Conservation (phyloP, 768 basidiomycete species). For the Ramaria sp. region DNA sequence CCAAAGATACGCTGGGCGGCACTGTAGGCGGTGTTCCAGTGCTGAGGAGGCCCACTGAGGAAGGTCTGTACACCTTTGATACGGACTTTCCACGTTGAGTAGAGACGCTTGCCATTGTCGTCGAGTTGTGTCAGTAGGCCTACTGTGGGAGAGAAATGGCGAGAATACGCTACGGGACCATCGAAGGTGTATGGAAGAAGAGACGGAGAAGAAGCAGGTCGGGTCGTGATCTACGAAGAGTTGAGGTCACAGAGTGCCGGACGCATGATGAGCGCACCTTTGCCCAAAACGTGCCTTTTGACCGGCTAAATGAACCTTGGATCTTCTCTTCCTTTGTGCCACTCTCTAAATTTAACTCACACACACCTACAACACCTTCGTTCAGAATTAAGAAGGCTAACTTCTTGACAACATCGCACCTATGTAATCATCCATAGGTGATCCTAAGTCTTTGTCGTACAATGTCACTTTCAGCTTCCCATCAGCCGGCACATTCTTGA, state of each 20-base stretch:
- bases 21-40: constrained; percentile 57
- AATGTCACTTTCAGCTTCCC: constrained; percentile 51
- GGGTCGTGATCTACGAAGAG: constrained; percentile 36
- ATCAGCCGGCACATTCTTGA: constrained; percentile 62
- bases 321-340: constrained; percentile 62
- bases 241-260: not conserved
- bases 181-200: constrained; percentile 54
- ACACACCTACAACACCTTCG: constrained; percentile 11
- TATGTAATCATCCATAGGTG: constrained; percentile 49
- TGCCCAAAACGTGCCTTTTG: constrained; percentile 57
- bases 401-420: constrained; percentile 23
- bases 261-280: constrained; percentile 33
- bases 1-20: constrained; percentile 63
- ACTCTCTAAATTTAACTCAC: constrained; percentile 38
- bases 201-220: constrained; percentile 7
- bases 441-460: constrained; percentile 57
- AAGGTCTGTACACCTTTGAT: constrained; percentile 47
- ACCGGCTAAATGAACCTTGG: constrained; percentile 37
- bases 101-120: constrained; percentile 45
- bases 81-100: constrained; percentile 72
- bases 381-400: not conserved
- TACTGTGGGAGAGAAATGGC: constrained; percentile 61
- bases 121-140: constrained; percentile 48
- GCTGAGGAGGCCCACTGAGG: constrained; percentile 51
- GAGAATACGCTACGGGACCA: constrained; percentile 62